Conservation (phyloP, 2,329 filamentous ascomycete genomes). For the Fusarium xylarioides region DNA sequence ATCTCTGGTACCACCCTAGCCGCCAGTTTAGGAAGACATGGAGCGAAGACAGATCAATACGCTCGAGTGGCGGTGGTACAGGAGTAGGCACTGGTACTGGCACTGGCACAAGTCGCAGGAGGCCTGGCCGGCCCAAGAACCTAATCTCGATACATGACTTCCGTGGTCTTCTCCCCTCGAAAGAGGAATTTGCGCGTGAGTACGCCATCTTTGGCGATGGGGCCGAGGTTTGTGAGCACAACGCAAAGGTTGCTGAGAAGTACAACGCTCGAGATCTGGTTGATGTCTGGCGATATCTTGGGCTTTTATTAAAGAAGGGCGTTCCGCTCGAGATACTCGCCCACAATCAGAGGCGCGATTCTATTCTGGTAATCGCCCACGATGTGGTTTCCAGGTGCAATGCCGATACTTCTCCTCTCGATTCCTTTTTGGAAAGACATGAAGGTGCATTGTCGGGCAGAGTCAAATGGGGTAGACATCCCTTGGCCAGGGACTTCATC, state of each 20-base stretch:
- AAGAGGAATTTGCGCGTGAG: constrained; percentile 76
- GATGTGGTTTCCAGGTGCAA: constrained; percentile 59
- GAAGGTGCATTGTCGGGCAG: constrained; percentile 59
- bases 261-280: constrained; percentile 76
- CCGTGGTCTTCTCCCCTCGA: constrained; percentile 77
- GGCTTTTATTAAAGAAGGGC: constrained; percentile 78
- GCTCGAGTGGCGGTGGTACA: constrained; percentile 68
- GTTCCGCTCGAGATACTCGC: constrained; percentile 74
- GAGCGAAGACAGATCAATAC: constrained; percentile 65
- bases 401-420: constrained; percentile 17
- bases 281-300: constrained; percentile 84
- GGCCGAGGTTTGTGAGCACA: constrained; percentile 83
- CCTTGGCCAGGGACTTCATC: constrained; percentile 69
- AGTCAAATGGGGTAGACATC: constrained; percentile 75
- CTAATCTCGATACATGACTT: constrained; percentile 78
- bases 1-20: constrained; percentile 64
- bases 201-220: constrained; percentile 88
- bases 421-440: constrained; percentile 11
- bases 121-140: constrained; percentile 67
- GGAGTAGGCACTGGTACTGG: constrained; percentile 59
- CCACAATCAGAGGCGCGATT: constrained; percentile 63
- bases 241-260: constrained; percentile 78
- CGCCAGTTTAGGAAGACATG: constrained; percentile 63
- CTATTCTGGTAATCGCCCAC: constrained; percentile 74
- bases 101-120: constrained; percentile 61